Base-by-base conservation (phyloP, 2,329 filamentous ascomycete species). In the Penicillium olsonii region DNA sequence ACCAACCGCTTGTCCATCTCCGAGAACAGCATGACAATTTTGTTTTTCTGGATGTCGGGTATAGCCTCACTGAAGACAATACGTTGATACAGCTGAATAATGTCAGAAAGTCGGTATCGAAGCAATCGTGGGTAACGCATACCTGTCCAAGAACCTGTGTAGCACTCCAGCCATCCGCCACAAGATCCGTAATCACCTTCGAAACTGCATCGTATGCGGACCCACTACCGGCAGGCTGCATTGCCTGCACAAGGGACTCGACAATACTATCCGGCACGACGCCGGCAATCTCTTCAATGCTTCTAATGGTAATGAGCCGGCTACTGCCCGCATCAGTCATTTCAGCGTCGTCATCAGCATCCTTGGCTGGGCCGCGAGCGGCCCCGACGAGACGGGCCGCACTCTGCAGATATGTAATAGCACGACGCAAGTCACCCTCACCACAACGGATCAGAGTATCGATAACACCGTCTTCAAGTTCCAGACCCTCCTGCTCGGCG, bases 131-230 rank as follows among this genome's bases (percentile, higher is more conserved):
- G 35, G 31, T 31, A 39, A 33, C 41, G 64, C 75, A 71, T 74
- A 88, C 87, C 79, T 96, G 91, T 15, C 82, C 77, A 31, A 97
- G 80, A 20, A 96, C 83, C 72, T 97, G 94, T 6, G 86, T 85
- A 19, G 92, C 94, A 68, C 92, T 96, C 92, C 94, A 99, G 8
- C 94, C 94, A 73, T 97, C 94, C 0, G 92, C 92, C 39, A 97
- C 86, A 78, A 99, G 85, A 57, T 96, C 88, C 62, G 92, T 89
- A 5, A 97, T 88, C 5, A 90, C 85, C 57, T 84, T 84, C 0
- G 90, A 84, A 14, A 99, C 83, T 11, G 82, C 79, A 52, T 84
- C 80, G 65, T 95, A 99, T 0, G 84, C 78, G 12, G 82, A 78
- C 1, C 81, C 80, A 31, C 79, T 78, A 19, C 81, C 81, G 56